Base-by-base conservation (phyloP, 371 early-diverging fungal genomes). In the Rhizomucor pusillus region DNA sequence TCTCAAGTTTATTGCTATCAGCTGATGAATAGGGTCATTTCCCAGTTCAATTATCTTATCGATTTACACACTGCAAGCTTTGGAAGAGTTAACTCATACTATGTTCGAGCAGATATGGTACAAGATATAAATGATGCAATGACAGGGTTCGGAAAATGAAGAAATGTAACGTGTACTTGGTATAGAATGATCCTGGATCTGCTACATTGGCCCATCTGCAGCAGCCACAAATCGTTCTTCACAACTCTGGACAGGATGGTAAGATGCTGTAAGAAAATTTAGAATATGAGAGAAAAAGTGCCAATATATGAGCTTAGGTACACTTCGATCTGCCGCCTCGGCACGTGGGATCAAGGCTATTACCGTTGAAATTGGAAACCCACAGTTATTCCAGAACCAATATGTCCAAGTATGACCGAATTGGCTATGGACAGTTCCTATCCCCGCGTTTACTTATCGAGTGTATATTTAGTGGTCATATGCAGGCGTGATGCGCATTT, bases 41-140 rank as follows among this genome's bases (percentile, higher is more conserved):
- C 75, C 4, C 84, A 90, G 52, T 91, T 93, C 62, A 82, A 91
- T 47, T 90, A 89, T 56, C 62, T 93, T 63, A 82, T 94, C 58
- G 95, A 94, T 65, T 61, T 94, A 59, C 95, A 94, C 57, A 94
- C 95, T 0, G 93, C 95, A 0, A 87, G 87, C 36, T 85, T 86
- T 59, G 95, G 95, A 1, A 74, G 94, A 13, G 83, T 89, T 34
- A 94, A 94, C 65, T 89, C 89, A 0, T 84, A 90, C 47, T 94
- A 94, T 71, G 94, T 94, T 16, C 77, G 94, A 14, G 85, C 89
- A 52, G 89, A 94, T 56, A 85, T 94, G 89, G 67, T 63, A 60
- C 41, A 39, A 7, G 12, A 34, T 0, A 5, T 29, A 29, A 29
- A 29, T 29, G 29, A 29, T 5, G 3, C 3, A 5, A 3, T 29